Conservation (phyloP, 345 rosid species). For the Eucalyptus curtisii region DNA sequence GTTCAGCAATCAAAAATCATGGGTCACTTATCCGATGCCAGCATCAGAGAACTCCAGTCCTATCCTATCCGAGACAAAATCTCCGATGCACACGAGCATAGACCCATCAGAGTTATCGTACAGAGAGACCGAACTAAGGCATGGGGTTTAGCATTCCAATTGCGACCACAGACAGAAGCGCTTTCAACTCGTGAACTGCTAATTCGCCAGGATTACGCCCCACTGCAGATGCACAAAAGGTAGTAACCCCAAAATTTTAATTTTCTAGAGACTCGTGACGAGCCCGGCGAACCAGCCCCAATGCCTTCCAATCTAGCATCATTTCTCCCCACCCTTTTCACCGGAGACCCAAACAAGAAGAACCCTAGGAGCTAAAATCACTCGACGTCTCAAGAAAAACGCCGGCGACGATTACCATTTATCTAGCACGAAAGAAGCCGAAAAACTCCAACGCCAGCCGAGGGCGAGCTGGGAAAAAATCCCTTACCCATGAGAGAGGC, state of each 20-base stretch:
- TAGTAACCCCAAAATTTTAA: background rate
- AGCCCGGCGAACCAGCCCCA: background rate
- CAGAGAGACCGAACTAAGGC: background rate
- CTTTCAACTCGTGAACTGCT: background rate
- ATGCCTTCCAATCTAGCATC: background rate
- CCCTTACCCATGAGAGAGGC: conserved; percentile 77
- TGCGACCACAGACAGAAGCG: background rate
- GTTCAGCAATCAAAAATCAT: background rate
- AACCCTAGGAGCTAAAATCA: background rate
- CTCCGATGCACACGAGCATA: background rate
- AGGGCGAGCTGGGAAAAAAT: background rate
- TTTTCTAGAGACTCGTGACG: background rate
- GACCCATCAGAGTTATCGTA: background rate
- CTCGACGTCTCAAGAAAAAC: background rate
- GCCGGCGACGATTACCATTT: background rate
- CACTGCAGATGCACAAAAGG: background rate
- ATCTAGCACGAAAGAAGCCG: background rate
- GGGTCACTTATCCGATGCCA: background rate
- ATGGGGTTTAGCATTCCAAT: background rate
- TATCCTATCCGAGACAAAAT: background rate
- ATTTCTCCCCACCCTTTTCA: background rate
- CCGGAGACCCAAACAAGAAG: background rate
- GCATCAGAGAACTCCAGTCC: background rate
- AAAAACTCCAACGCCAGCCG: background rate
- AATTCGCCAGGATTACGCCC: background rate